phyloP scores from a whole-genome alignment of 2,329 filamentous ascomycete genomes.

The Verticillium alfalfae region DNA sequence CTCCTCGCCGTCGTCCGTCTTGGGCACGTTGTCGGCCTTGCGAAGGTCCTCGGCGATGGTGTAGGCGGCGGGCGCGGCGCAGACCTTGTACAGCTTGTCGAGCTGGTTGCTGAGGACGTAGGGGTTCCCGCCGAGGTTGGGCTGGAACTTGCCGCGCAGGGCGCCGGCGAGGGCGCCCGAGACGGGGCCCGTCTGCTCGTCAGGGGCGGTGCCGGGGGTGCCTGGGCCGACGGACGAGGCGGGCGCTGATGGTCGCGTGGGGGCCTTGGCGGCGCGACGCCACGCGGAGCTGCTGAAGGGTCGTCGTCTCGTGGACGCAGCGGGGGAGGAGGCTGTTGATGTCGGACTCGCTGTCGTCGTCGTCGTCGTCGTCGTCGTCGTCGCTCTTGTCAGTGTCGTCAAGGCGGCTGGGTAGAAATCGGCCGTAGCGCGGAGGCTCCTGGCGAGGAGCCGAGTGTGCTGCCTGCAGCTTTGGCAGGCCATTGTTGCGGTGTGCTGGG shows the following conservation, averaged over 20 bases:
- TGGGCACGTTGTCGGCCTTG: constrained; percentile 61
- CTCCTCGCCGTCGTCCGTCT: constrained; percentile 75
- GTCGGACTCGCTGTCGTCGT: neutral
- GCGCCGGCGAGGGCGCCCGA: constrained; percentile 18
- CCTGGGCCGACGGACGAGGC: neutral
- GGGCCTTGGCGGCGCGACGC: constrained; percentile 9
- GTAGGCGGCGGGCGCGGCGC: constrained; percentile 69
- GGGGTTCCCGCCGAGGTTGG: constrained; percentile 67
- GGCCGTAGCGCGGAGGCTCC: constrained; percentile 12
- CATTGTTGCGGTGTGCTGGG: constrained; percentile 23
- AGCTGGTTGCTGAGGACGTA: constrained; percentile 5
- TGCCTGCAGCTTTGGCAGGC: constrained; percentile 43
- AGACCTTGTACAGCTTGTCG: constrained; percentile 72
- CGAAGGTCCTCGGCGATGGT: constrained; percentile 62
- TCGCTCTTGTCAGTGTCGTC: neutral
- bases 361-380: neutral
- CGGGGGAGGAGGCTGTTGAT: neutral
- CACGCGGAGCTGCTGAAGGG: constrained; percentile 28
- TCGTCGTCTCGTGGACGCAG: constrained; percentile 17
- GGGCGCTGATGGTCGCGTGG: neutral
- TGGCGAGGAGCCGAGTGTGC: constrained; percentile 34
- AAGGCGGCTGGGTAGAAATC: constrained; percentile 7
- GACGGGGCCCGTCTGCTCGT: neutral
- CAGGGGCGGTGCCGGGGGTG: neutral
- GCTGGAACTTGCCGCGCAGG: constrained; percentile 48